A percentile compares a stretch with the other conserved stretches of the same genome.
phyloP scores from a whole-genome alignment of 208 protist species.

The Chromosphaera perkinsii region DNA sequence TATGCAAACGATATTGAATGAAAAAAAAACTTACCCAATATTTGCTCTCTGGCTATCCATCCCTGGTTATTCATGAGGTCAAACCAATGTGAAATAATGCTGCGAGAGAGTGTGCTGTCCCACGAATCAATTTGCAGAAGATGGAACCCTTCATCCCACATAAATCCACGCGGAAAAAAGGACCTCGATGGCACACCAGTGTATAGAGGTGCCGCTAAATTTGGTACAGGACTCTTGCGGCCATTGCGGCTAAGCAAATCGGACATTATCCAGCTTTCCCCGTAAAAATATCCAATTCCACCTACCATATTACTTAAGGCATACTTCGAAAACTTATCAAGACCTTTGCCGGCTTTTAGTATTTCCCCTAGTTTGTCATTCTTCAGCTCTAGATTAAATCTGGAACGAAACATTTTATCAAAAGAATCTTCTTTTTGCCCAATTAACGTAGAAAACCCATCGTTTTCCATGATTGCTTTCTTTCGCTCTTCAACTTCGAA shows the following conservation, averaged over 20 bases:
- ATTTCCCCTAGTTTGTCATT: too few relatives aligned
- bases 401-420: too few relatives aligned
- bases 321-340: constrained; percentile 7
- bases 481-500: too few relatives aligned
- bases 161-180: constrained; percentile 73
- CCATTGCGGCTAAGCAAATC: not conserved
- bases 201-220: constrained; percentile 43
- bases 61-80: constrained; percentile 60
- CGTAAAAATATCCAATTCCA: constrained; percentile 58
- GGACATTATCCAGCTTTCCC: not conserved
- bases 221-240: not conserved
- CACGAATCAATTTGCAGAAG: constrained; percentile 62
- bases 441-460: too few relatives aligned
- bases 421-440: too few relatives aligned
- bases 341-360: too few relatives aligned
- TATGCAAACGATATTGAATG: too few relatives aligned
- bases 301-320: constrained; percentile 58
- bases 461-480: too few relatives aligned
- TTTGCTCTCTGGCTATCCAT: constrained; percentile 77
- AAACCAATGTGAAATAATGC: constrained; percentile 65
- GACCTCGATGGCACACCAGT: constrained; percentile 59
- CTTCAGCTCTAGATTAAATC: too few relatives aligned
- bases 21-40: constrained; percentile 63
- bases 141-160: constrained; percentile 85
- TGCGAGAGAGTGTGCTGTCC: constrained; percentile 47